Conservation (phyloP, 176 grass and related monocot genomes). For the Urochloa ruziziensis region DNA sequence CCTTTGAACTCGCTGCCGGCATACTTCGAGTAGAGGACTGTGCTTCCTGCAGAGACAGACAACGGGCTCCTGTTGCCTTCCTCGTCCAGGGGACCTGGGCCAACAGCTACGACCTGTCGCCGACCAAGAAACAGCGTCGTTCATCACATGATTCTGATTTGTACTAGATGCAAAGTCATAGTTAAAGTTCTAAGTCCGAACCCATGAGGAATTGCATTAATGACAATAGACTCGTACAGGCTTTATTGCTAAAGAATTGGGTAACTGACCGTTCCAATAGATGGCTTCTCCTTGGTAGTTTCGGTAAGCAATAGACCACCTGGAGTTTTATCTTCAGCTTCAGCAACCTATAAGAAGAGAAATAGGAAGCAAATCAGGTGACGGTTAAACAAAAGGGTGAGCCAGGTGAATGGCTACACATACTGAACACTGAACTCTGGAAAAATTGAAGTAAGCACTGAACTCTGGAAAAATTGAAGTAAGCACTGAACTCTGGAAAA, state of each 20-base stretch:
- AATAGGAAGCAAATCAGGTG: neutral
- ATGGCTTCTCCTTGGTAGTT: constrained; percentile 74
- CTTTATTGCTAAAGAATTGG: constrained; percentile 3
- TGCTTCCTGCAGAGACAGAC: constrained; percentile 43
- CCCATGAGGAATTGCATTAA: neutral
- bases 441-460: neutral
- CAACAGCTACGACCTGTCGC: constrained; percentile 59
- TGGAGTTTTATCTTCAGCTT: constrained; percentile 74
- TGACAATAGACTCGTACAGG: neutral
- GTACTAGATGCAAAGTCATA: neutral
- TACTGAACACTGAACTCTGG: neutral
- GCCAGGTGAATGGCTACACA: neutral
- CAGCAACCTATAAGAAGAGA: constrained; percentile 49
- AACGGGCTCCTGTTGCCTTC: constrained; percentile 61
- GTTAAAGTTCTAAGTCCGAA: neutral
- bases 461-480: neutral
- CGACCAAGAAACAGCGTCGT: neutral
- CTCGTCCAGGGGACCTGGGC: constrained; percentile 56
- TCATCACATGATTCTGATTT: neutral
- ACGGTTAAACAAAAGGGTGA: neutral
- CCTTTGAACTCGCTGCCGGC: constrained; percentile 75
- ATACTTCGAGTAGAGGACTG: constrained; percentile 75
- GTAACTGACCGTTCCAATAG: constrained; percentile 66
- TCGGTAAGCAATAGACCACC: constrained; percentile 69
- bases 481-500: neutral